A percentile compares a stretch with the other conserved stretches of the same genome.
These are phyloP conservation scores for Kwoniella sp. DNA, from an alignment of 768 basidiomycete genomes.

Conservation along the genomic window DNA sequence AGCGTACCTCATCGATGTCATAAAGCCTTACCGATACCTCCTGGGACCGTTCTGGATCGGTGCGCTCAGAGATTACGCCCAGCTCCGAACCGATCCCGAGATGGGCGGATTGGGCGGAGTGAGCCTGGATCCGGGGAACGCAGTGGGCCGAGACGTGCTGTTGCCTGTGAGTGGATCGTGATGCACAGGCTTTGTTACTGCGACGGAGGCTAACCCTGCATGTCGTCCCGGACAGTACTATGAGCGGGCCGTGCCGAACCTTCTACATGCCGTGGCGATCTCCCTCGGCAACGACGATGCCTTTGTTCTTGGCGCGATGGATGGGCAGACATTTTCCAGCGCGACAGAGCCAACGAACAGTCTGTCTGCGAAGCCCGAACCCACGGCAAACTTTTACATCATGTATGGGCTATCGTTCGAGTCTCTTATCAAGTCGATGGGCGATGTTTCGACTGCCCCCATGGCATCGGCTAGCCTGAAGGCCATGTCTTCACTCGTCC, in stretches of 20 bases:
- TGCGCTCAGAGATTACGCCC: conserved; percentile 84
- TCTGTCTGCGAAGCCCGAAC: conserved; percentile 21
- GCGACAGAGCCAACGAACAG: conserved; percentile 6
- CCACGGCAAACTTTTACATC: conserved; percentile 68
- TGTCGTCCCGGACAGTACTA: conserved; percentile 65
- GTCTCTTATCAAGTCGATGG: conserved; percentile 55
- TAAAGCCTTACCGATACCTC: conserved; percentile 70
- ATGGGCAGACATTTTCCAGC: conserved; percentile 53
- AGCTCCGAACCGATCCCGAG: conserved; percentile 82
- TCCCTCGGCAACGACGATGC: conserved; percentile 69
- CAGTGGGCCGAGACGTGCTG: conserved; percentile 82
- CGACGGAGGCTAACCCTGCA: not conserved
- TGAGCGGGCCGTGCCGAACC: conserved; percentile 69
- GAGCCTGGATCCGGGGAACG: conserved; percentile 73
- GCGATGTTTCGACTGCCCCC: conserved; percentile 24
- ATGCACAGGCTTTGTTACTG: no score
- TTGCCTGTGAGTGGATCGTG: conserved; percentile 64
- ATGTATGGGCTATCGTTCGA: conserved; percentile 94
- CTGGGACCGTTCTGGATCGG: conserved; percentile 84
- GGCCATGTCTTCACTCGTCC: conserved; percentile 73
- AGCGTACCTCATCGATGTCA: conserved; percentile 69
- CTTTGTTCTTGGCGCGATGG: conserved; percentile 71
- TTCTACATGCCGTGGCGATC: conserved; percentile 78
- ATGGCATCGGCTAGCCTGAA: conserved; percentile 60
- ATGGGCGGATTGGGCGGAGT: conserved; percentile 52